Percentiles rank a stretch among this genome's conserved stretches.
These are phyloP conservation scores for Agarophyton chilense DNA, from an alignment of 23 red algal species.

Conservation along the genomic window DNA sequence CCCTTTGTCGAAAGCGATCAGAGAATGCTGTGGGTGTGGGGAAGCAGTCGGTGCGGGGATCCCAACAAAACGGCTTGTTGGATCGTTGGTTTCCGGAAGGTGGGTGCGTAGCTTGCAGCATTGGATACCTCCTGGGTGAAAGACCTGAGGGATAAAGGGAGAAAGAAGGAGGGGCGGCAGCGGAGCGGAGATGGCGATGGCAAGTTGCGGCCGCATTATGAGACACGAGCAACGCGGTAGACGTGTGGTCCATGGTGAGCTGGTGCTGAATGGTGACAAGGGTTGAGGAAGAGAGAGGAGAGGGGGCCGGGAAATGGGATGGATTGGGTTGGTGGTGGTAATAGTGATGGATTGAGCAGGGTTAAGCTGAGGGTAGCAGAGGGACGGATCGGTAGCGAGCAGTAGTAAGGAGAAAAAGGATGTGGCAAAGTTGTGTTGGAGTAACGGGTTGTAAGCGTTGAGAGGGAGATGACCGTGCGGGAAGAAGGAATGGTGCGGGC, in stretches of 20 bases:
- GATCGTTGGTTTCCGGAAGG: conserved; percentile 34
- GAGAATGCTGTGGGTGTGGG: conserved; percentile 43
- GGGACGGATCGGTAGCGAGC: too few relatives aligned
- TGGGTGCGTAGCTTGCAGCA: neutral
- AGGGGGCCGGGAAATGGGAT: neutral
- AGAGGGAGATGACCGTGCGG: too few relatives aligned
- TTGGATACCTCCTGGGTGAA: conserved; percentile 31
- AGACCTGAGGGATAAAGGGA: neutral
- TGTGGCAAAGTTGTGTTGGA: neutral
- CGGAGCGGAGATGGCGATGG: conserved; percentile 5
- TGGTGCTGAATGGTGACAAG: too few relatives aligned
- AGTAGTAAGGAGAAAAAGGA: too few relatives aligned
- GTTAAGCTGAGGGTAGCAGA: neutral
- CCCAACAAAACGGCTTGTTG: conserved; percentile 52
- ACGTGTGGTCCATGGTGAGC: too few relatives aligned
- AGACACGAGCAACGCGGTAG: conserved; percentile 17
- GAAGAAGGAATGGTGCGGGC: too few relatives aligned
- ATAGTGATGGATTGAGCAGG: neutral
- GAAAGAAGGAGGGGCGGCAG: conserved; percentile 22
- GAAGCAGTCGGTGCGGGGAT: conserved; percentile 21
- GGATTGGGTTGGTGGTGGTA: neutral
- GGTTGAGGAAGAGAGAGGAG: neutral
- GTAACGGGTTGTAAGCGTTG: too few relatives aligned
- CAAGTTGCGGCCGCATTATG: conserved; percentile 16
- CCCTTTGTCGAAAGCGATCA: conserved; percentile 31